Percentiles rank a stretch among this genome's conserved stretches.
Evolutionary conservation across 805 yeast species (phyloP).

Genomic region (Saccharomyces eubayanus): DNA sequence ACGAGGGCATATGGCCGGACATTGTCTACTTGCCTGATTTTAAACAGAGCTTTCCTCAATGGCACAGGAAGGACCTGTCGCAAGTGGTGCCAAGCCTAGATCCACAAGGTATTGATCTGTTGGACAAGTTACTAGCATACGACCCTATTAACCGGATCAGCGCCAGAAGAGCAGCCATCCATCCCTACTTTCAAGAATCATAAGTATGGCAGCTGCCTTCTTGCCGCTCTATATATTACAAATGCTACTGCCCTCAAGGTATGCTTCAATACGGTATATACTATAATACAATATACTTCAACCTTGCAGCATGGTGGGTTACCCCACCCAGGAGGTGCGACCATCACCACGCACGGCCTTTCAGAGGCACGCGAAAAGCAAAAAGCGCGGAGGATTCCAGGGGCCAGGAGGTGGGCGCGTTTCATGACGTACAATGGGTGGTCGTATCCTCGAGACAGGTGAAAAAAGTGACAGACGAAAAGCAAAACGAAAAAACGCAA

Average conservation of each 20-base stretch:
- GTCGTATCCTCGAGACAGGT: neutral
- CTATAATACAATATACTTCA: neutral
- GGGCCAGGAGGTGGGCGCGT: neutral
- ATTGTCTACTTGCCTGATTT: slow-evolving; percentile 83
- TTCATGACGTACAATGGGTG: neutral
- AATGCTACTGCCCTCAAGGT: neutral
- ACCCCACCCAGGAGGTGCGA: neutral
- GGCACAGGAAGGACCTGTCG: slow-evolving; percentile 83
- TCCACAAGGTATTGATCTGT: slow-evolving; percentile 71
- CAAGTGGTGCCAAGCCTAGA: slow-evolving; percentile 73
- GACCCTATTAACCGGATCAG: slow-evolving; percentile 92
- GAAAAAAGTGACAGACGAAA: neutral
- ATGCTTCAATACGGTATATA: neutral
- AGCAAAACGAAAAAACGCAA: neutral
- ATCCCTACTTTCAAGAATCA: slow-evolving; percentile 47
- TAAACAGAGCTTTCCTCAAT: slow-evolving; percentile 73
- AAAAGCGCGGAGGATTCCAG: neutral
- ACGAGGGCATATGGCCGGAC: slow-evolving; percentile 96
- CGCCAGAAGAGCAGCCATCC: slow-evolving; percentile 85
- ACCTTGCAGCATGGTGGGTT: neutral
- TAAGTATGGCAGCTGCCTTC: neutral
- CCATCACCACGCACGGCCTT: neutral
- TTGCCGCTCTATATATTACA: neutral
- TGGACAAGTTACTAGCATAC: slow-evolving; percentile 70
- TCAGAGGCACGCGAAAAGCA: neutral